Evolutionary conservation across 108 stramenopile genomes (phyloP), one percentile per base, ranked within the genome.

Genomic region (Schizochytrium sp.): DNA sequence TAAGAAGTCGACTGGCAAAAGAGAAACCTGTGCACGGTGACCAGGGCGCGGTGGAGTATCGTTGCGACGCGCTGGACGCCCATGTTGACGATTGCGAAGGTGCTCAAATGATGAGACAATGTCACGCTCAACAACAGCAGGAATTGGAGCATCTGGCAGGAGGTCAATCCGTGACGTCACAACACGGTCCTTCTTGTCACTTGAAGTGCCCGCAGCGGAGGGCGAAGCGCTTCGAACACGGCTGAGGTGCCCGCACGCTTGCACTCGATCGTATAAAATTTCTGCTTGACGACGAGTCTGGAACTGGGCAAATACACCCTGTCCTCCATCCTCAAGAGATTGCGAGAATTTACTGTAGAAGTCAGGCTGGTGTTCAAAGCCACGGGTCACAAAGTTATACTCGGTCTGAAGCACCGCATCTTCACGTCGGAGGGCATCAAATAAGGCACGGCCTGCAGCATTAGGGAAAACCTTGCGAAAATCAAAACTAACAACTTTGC

Each of bases 381-480:
- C 76, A 10, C 76, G 47, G 50, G 76, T 83, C 76, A 83, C 76
- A 83, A 83, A 83, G 47, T 83, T 83, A 28, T 83, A 83, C 53
- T 83, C 76, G 5, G 76, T 55, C 50, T 83, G 76, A 0, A 83
- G 76, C 15, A 83, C 76, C 1, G 76, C 28, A 42, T 83, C 76
- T 50, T 83, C 76, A 0, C 76, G 47, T 38, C 76, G 76, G 15
- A 83, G 76, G 5, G 76, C 76, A 53, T 83, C 76, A 83, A 83
- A 83, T 13, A 83, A 53, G 38, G 76, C 76, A 42, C 76, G 76
- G 28, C 76, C 76, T 10, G 76, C 76, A 10, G 2, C 47, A 53
- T 83, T 83, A 8, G 76, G 76, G 1, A 83, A 83, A 12, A 83
- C 76, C 53, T 83, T 83, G 28, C 76, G 76, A 42, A 83, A 83